phyloP scores from a whole-genome alignment of 164 flowering plant species.

The Chimonanthus salicifolius region DNA sequence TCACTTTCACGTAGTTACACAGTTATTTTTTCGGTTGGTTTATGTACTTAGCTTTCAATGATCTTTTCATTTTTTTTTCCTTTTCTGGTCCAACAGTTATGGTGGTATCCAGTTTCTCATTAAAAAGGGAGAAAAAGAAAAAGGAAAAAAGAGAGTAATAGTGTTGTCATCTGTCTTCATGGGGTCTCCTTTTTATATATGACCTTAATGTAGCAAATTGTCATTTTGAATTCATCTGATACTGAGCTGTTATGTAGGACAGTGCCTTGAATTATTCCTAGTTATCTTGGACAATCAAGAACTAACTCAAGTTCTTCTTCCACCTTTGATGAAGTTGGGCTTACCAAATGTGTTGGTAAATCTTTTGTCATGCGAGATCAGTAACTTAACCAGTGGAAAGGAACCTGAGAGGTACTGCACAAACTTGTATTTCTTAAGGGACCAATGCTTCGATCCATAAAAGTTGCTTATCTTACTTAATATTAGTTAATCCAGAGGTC shows the following conservation, averaged over 20 bases:
- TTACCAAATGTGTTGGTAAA: constrained; percentile 50
- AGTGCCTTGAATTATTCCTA: constrained; percentile 61
- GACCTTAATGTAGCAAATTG: not conserved
- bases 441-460: not conserved
- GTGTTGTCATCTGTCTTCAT: not conserved
- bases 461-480: not conserved
- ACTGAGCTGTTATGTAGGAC: constrained; percentile 14
- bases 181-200: not conserved
- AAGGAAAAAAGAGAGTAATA: too few relatives aligned
- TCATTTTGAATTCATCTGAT: constrained; percentile 9
- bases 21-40: too few relatives aligned
- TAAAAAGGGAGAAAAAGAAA: too few relatives aligned
- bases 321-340: constrained; percentile 61
- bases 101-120: too few relatives aligned
- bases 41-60: not conserved
- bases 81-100: not conserved
- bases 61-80: not conserved
- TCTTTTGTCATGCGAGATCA: constrained; percentile 66
- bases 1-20: not conserved
- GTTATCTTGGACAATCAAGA: constrained; percentile 50
- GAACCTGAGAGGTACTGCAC: constrained; percentile 62
- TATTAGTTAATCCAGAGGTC: not conserved
- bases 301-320: constrained; percentile 42
- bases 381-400: constrained; percentile 43
- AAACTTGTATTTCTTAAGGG: not conserved